Evolutionary conservation across 805 yeast genomes (phyloP).

Genomic region (Starmerella potacharoeniae): DNA sequence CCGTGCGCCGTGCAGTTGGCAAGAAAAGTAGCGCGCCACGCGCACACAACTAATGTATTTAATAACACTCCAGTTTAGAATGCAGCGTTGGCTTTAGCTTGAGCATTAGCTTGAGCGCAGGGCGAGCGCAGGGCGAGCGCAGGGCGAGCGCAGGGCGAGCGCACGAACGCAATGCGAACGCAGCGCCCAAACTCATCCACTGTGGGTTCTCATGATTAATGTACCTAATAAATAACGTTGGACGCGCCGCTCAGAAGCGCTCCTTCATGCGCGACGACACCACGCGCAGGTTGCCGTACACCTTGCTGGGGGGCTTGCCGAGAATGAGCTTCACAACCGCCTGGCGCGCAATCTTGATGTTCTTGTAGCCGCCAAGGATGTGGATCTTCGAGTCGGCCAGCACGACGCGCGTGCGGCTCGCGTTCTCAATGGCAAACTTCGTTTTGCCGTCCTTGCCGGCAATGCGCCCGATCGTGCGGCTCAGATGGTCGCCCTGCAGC

Average conservation of each 20-base stretch:
- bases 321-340: conserved; percentile 87
- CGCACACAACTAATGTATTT: no score
- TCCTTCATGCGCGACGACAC: conserved; percentile 96
- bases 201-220: neutral
- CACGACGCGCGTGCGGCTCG: conserved; percentile 95
- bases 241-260: conserved; percentile 47
- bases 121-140: no score
- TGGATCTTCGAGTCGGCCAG: conserved; percentile 95
- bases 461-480: conserved; percentile 98
- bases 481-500: conserved; percentile 86
- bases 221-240: neutral
- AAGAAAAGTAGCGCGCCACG: no score
- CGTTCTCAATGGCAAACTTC: conserved; percentile 95
- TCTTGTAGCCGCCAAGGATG: conserved; percentile 92
- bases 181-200: no score
- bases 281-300: conserved; percentile 91
- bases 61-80: no score
- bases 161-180: no score
- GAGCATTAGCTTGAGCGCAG: no score
- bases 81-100: no score
- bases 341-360: conserved; percentile 97
- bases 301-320: conserved; percentile 98
- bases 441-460: conserved; percentile 99
- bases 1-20: no score
- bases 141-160: no score